These are phyloP conservation scores for Colletotrichum coccodes DNA, from an alignment of 2,329 filamentous ascomycete species.

Conservation along the genomic window DNA sequence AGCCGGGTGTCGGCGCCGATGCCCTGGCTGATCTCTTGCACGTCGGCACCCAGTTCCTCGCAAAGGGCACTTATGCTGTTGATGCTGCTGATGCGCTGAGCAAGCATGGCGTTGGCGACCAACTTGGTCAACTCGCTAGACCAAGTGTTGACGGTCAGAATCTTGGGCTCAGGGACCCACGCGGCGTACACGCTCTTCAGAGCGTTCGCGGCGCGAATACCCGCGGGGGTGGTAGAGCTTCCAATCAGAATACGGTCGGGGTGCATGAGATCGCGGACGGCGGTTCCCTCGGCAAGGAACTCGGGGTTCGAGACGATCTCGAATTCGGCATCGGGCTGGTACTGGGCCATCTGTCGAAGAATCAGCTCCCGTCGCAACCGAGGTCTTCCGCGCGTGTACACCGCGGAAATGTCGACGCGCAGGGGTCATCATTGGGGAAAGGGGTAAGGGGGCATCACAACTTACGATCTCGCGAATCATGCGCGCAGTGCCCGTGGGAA, in stretches of 20 bases:
- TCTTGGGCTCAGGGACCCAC: conserved; percentile 75
- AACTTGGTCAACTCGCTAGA: conserved; percentile 84
- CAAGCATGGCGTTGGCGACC: conserved; percentile 82
- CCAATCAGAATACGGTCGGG: conserved; percentile 83
- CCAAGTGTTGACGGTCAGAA: conserved; percentile 79
- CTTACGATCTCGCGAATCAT: conserved; percentile 74
- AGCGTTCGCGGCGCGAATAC: conserved; percentile 69
- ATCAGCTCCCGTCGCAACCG: neutral
- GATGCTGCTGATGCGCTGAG: conserved; percentile 83
- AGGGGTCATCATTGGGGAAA: neutral
- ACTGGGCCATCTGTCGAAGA: conserved; percentile 58
- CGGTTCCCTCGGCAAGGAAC: conserved; percentile 82
- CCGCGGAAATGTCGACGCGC: neutral
- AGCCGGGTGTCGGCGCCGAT: conserved; percentile 78
- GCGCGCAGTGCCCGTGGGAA: conserved; percentile 79
- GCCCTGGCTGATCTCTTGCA: conserved; percentile 76
- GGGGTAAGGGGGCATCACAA: conserved; percentile 17
- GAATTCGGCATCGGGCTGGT: conserved; percentile 72
- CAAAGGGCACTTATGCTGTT: conserved; percentile 85
- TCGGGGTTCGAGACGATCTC: conserved; percentile 86
- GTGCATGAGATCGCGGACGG: conserved; percentile 74
- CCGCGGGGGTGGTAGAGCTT: conserved; percentile 68
- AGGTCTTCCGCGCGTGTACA: neutral
- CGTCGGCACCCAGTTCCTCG: conserved; percentile 78
- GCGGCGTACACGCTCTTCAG: conserved; percentile 74